Percentiles rank a stretch among this genome's conserved stretches.
Evolutionary conservation across 2,329 filamentous ascomycete species (phyloP).

Genomic region (Helotiales sp.): DNA sequence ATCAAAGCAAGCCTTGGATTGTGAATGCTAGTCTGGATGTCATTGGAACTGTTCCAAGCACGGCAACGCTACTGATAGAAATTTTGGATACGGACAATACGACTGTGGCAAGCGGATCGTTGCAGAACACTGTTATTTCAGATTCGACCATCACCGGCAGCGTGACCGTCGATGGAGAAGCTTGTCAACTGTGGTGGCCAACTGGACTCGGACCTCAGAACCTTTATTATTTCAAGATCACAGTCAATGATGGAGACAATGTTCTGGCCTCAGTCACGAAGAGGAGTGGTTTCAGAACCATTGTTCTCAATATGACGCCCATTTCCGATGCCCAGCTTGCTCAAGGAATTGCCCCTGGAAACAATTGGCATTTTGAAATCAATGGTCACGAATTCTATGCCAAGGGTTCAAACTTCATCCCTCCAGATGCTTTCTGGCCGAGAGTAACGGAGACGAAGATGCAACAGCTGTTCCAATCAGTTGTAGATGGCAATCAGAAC

Average conservation of each 20-base stretch:
- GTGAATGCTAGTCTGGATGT: constrained; percentile 62
- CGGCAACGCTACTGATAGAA: constrained; percentile 45
- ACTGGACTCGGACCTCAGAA: constrained; percentile 55
- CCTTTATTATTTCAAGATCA: constrained; percentile 56
- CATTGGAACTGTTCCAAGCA: constrained; percentile 46
- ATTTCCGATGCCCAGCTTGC: constrained; percentile 54
- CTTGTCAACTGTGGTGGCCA: constrained; percentile 62
- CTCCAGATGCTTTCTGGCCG: constrained; percentile 63
- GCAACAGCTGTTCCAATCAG: constrained; percentile 52
- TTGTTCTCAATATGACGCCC: constrained; percentile 56
- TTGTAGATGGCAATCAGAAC: constrained; percentile 60
- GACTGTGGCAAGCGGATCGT: constrained; percentile 38
- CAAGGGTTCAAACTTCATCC: constrained; percentile 64
- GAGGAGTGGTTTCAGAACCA: constrained; percentile 60
- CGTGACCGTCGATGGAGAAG: constrained; percentile 41
- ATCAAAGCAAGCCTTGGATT: constrained; percentile 58
- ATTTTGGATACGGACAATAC: constrained; percentile 45
- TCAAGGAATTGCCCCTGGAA: constrained; percentile 54
- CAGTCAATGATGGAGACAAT: constrained; percentile 40
- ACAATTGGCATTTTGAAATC: constrained; percentile 65
- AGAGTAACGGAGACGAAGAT: constrained; percentile 55
- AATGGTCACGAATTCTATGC: constrained; percentile 65
- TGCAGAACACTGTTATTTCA: constrained; percentile 43
- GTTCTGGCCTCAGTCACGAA: constrained; percentile 49
- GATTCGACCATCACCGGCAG: constrained; percentile 49